These are phyloP conservation scores for Parachaetomium inaequale DNA, from an alignment of 495 filamentous ascomycete genomes.

Conservation along the genomic window DNA sequence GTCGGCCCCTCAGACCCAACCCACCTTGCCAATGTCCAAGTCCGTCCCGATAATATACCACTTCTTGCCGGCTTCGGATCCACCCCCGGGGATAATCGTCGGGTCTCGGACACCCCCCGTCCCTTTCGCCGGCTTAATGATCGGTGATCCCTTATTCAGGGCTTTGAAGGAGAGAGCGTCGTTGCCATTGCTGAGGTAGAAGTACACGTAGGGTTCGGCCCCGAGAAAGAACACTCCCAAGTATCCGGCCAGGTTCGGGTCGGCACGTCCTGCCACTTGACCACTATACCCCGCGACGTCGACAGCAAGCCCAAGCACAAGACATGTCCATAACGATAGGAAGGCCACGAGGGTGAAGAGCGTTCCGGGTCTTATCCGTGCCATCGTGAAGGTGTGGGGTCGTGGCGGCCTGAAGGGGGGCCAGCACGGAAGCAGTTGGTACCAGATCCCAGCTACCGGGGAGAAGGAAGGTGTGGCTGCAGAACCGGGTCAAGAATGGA, in stretches of 20 bases:
- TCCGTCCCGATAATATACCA: slow-evolving; percentile 56
- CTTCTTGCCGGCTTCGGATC: slow-evolving; percentile 47
- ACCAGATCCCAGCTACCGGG: slow-evolving; percentile 6
- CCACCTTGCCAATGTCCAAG: slow-evolving; percentile 48
- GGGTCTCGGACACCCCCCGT: slow-evolving; percentile 51
- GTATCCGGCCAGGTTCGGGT: slow-evolving; percentile 44
- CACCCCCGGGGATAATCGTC: slow-evolving; percentile 45
- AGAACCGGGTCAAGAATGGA: background rate
- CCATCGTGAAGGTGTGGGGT: background rate
- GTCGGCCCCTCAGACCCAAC: background rate
- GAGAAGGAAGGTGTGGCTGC: background rate
- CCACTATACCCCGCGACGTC: slow-evolving; percentile 8
- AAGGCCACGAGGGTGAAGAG: slow-evolving; percentile 2
- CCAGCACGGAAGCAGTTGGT: background rate
- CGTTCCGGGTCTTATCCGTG: background rate
- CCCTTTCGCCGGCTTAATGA: slow-evolving; percentile 48
- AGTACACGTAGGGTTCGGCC: slow-evolving; percentile 51
- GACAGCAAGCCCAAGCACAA: slow-evolving; percentile 6
- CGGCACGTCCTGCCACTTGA: slow-evolving; percentile 33
- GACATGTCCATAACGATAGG: slow-evolving; percentile 10
- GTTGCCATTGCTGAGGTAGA: slow-evolving; percentile 52
- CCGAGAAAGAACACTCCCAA: slow-evolving; percentile 53
- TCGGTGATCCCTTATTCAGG: slow-evolving; percentile 45
- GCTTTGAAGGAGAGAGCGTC: slow-evolving; percentile 45
- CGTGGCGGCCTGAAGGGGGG: background rate